These are phyloP conservation scores for Nigrospora sphaerica DNA, from an alignment of 2,329 filamentous ascomycete genomes.

Conservation along the genomic window DNA sequence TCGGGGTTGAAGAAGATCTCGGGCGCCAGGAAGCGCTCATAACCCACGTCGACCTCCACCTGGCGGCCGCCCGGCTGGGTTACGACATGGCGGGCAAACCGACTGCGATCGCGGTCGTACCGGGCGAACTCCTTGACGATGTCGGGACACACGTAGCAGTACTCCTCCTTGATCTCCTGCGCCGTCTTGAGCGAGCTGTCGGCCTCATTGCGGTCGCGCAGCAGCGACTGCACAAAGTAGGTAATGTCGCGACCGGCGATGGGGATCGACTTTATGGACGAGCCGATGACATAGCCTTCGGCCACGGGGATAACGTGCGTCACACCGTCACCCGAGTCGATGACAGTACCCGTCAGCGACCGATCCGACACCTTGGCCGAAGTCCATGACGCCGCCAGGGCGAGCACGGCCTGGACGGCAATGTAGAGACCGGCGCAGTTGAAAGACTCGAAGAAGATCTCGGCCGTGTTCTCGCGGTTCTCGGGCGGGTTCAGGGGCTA, in stretches of 20 bases:
- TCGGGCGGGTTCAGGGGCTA: constrained; percentile 96
- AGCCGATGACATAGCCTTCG: constrained; percentile 97
- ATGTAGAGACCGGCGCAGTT: constrained; percentile 99
- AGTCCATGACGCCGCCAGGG: constrained; percentile 95
- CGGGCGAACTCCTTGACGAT: constrained; percentile 97
- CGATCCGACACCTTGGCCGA: constrained; percentile 96
- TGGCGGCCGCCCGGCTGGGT: constrained; percentile 78
- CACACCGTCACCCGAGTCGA: constrained; percentile 97
- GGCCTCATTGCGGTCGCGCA: constrained; percentile 91
- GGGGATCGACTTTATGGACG: constrained; percentile 97
- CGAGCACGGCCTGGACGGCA: constrained; percentile 93
- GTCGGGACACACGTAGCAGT: constrained; percentile 96
- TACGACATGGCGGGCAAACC: constrained; percentile 86
- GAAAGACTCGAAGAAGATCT: constrained; percentile 99
- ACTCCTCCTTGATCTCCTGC: constrained; percentile 97
- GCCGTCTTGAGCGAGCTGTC: constrained; percentile 97
- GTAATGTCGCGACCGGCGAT: constrained; percentile 98
- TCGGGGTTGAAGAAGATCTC: constrained; percentile 99
- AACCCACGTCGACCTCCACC: constrained; percentile 85
- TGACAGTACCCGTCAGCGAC: constrained; percentile 93
- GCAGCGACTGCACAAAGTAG: constrained; percentile 94
- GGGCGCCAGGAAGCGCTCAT: constrained; percentile 94
- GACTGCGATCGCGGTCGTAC: constrained; percentile 86
- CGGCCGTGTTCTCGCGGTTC: constrained; percentile 97
- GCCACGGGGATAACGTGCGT: constrained; percentile 98